Percentiles rank a stretch among this genome's conserved stretches.
These are phyloP conservation scores for Beta macrorhiza DNA, from an alignment of 179 eudicot species.

Conservation along the genomic window DNA sequence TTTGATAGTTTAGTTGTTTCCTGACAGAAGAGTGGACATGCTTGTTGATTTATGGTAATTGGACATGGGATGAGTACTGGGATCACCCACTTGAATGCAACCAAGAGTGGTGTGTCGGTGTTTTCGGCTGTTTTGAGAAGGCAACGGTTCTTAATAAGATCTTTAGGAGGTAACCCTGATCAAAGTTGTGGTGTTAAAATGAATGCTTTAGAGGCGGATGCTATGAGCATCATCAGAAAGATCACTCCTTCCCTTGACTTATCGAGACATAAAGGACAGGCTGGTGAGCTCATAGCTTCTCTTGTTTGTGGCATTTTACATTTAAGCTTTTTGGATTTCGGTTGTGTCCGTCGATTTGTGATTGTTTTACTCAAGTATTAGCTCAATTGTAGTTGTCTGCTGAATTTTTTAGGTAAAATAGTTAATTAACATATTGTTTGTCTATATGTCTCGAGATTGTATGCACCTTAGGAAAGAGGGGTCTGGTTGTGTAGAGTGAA, in stretches of 20 bases:
- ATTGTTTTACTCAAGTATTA: neutral
- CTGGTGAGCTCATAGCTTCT: slow-evolving; percentile 53
- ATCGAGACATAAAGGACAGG: slow-evolving; percentile 81
- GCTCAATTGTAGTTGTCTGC: neutral
- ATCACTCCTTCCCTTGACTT: slow-evolving; percentile 72
- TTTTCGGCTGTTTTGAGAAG: slow-evolving; percentile 57
- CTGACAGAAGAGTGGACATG: slow-evolving; percentile 12
- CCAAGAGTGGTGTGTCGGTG: slow-evolving; percentile 35
- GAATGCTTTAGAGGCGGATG: slow-evolving; percentile 57
- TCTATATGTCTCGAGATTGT: neutral
- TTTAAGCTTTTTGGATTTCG: neutral
- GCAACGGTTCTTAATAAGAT: slow-evolving; percentile 62
- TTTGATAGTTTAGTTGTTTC: neutral
- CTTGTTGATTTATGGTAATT: slow-evolving; percentile 40
- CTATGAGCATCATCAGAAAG: slow-evolving; percentile 53
- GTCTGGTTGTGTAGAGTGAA: neutral
- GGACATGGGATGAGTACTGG: slow-evolving; percentile 38
- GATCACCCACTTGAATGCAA: slow-evolving; percentile 30
- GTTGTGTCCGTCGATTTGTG: neutral
- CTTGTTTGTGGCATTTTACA: neutral
- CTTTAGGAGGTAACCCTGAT: slow-evolving; percentile 39
- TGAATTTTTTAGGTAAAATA: neutral
- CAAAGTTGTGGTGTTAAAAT: slow-evolving; percentile 30
- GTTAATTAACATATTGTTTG: neutral
- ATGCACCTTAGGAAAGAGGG: neutral